Base-by-base conservation (phyloP, 2,329 filamentous ascomycete genomes). In the Intubia oerlemansii region DNA sequence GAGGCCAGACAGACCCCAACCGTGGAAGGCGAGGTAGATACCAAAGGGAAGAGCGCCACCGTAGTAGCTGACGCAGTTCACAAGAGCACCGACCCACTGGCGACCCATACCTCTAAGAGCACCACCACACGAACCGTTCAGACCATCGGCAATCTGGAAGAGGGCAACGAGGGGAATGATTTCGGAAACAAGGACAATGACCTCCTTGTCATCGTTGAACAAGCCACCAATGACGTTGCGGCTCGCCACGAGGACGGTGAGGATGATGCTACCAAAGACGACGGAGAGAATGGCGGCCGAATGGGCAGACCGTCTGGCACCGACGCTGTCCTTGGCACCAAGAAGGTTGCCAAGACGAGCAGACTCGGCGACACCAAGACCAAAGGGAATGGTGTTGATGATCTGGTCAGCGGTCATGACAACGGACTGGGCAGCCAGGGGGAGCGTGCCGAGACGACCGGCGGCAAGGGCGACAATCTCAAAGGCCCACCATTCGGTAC, bases 401-500 rank as follows among this genome's bases (percentile, higher is more conserved):
- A 84, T 66, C 44, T 85, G 78, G 45, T 90, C 80, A 0, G 76
- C 69, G 0, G 80, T 90, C 80, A 90, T 90, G 45, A 91, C 82
- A 14, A 90, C 78, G 27, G 69, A 77, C 48, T 91, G 81, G 0
- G 81, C 77, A 1, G 81, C 81, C 1, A 91, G 58, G 0, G 79
- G 63, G 19, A 82, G 64, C 0, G 77, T 84, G 4, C 82, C 82
- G 0, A 91, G 62, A 20, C 72, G 64, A 1, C 81, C 81, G 5
- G 81, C 80, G 2, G 76, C 78, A 1, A 90, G 62, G 1, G 80
- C 79, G 2, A 90, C 79, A 38, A 90, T 85, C 49, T 90, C 81
- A 41, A 91, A 91, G 0, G 81, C 82, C 81, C 81, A 90, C 81
- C 80, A 91, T 49, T 91, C 82, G 0, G 80, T 88, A 4, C 79